phyloP scores from a whole-genome alignment of 140 eudicot species.

The Stevia rebaudiana region DNA sequence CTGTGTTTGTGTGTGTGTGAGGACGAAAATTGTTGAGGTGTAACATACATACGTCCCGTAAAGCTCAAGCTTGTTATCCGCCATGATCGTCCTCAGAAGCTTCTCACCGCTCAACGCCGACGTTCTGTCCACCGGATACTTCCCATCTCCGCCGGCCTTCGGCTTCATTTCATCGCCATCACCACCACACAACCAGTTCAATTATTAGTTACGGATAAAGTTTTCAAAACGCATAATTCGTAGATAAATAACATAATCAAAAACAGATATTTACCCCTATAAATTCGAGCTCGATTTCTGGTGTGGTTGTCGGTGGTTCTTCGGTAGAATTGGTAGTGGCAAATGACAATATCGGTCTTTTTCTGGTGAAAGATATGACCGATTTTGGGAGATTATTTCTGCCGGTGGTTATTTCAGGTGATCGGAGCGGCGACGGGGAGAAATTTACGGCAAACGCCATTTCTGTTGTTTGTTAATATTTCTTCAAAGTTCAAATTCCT shows the following conservation, averaged over 20 bases:
- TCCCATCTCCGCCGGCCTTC: slow-evolving; percentile 58
- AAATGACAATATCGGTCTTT: slow-evolving; percentile 29
- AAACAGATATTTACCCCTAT: slow-evolving; percentile 42
- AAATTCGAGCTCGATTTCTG: slow-evolving; percentile 84
- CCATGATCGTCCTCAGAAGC: slow-evolving; percentile 73
- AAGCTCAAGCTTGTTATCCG: slow-evolving; percentile 89
- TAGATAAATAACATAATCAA: background rate
- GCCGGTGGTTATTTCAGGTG: slow-evolving; percentile 41
- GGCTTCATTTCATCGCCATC: slow-evolving; percentile 41
- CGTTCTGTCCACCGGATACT: slow-evolving; percentile 62
- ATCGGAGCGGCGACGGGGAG: slow-evolving; percentile 38
- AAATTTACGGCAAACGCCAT: slow-evolving; percentile 52
- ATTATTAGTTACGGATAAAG: background rate
- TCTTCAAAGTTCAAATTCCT: background rate
- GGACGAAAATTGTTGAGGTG: slow-evolving; percentile 4
- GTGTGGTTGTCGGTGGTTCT: slow-evolving; percentile 41
- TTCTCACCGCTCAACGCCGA: slow-evolving; percentile 86
- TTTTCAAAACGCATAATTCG: background rate
- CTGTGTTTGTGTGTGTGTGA: background rate
- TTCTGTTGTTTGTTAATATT: background rate
- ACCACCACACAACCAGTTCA: slow-evolving; percentile 1
- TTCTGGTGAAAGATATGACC: slow-evolving; percentile 27
- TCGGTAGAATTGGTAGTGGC: slow-evolving; percentile 40
- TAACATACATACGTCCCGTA: slow-evolving; percentile 82
- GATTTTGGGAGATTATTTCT: slow-evolving; percentile 16